Evolutionary conservation across 2,329 filamentous ascomycete genomes (phyloP), one percentile per base, ranked within the genome.

Genomic region (Pseudocercospora fuligena): DNA sequence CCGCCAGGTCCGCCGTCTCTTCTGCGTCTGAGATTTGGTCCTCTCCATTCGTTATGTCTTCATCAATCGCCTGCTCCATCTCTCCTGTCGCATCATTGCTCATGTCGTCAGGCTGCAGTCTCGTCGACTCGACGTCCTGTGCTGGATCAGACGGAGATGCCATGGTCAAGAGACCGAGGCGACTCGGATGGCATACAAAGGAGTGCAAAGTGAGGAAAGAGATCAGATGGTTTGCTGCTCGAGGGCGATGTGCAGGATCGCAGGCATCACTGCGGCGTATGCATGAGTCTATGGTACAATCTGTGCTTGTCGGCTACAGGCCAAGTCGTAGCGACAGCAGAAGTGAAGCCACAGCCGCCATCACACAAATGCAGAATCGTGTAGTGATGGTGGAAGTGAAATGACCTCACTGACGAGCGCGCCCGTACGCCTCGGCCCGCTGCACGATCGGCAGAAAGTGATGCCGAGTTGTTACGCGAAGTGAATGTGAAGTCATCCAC

Each of bases 1-100:
- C 73, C 4, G 76, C 77, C 3, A 83, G 72, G 16, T 80, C 76
- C 8, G 80, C 77, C 53, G 79, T 79, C 66, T 82, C 81, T 54
- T 77, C 73, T 14, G 64, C 67, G 21, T 63, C 63, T 8, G 62
- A 23, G 21, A 58, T 66, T 14, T 27, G 19, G 8, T 65, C 61
- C 1, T 60, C 63, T 47, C 51, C 54, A 31, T 33, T 56, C 14
- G 27, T 23, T 1, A 19, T 31, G 23, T 11, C 11, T 23, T 33
- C 2, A 2, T 1, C 25, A 8, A 23, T 33, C 1, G 27, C 29
- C 53, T 8, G 25, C 2, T 6, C 53, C 14, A 21, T 58, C 56
- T 58, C 56, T 23, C 9, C n/a, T 5, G 19, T 19, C 14, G 56
- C 56, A 7, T 11, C 7, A 25, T 25, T 25, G 56, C 56, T 25